These are phyloP conservation scores for Lachnellula arida DNA, from an alignment of 2,329 filamentous ascomycete species.

Conservation along the genomic window DNA sequence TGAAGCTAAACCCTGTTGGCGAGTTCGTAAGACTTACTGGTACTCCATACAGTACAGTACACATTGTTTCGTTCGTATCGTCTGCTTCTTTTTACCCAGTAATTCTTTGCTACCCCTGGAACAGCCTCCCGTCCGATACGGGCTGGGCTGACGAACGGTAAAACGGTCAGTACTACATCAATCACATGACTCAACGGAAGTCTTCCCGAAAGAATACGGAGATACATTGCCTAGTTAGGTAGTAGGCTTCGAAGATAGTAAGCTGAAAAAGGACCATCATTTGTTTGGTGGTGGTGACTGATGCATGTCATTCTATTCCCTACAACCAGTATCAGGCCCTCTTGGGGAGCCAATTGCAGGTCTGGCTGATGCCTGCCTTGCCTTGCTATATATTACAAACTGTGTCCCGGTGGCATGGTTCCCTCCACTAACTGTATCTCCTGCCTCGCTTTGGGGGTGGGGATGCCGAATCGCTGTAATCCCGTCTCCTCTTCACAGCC, in stretches of 20 bases:
- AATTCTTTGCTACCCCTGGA: neutral
- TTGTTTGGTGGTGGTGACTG: neutral
- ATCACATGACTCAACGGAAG: neutral
- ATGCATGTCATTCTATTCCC: neutral
- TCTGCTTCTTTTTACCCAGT: neutral
- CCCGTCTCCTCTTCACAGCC: constrained; percentile 25
- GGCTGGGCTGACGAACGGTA: too few species aligned
- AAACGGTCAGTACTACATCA: neutral
- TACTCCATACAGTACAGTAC: neutral
- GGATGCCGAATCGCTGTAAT: constrained; percentile 25
- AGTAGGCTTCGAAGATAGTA: neutral
- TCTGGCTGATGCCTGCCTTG: neutral
- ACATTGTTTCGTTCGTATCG: neutral
- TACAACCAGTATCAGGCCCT: neutral
- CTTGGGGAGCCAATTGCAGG: neutral
- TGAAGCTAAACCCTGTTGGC: neutral
- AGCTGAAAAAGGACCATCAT: neutral
- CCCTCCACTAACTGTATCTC: constrained; percentile 21
- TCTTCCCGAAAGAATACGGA: too few species aligned
- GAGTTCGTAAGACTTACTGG: neutral
- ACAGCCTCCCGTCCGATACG: neutral
- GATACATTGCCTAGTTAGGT: neutral
- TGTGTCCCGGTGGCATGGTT: neutral
- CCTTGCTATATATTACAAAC: constrained; percentile 8
- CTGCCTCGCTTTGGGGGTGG: constrained; percentile 29